A percentile compares a stretch with the other conserved stretches of the same genome.
These are phyloP conservation scores for Ceraceosorus guamensis DNA, from an alignment of 1,284 basidiomycete genomes.

Conservation along the genomic window DNA sequence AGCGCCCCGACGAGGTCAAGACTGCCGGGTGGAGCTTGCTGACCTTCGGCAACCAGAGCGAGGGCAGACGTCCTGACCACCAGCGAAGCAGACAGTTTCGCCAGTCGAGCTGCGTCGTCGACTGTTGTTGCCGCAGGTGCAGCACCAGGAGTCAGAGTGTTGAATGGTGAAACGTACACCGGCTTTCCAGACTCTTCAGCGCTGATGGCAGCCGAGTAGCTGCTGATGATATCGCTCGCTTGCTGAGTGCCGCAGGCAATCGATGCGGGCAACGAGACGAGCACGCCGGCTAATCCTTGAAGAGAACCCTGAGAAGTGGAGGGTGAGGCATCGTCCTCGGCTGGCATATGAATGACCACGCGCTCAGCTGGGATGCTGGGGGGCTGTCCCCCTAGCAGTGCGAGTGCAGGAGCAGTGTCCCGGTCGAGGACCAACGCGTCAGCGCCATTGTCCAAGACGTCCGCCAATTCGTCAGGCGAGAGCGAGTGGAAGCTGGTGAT, in stretches of 20 bases:
- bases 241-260: slow-evolving; percentile 17
- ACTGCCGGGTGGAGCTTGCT: slow-evolving; percentile 16
- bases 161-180: slow-evolving; percentile 26
- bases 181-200: slow-evolving; percentile 34
- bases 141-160: slow-evolving; percentile 7
- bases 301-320: slow-evolving; percentile 19
- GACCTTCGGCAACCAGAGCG: slow-evolving; percentile 11
- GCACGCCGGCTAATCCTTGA: slow-evolving; percentile 23
- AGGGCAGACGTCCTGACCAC: slow-evolving; percentile 31
- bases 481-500: slow-evolving; percentile 1
- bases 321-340: slow-evolving; percentile 17
- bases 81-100: slow-evolving; percentile 23
- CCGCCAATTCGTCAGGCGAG: slow-evolving; percentile 22
- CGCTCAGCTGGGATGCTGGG: slow-evolving; percentile 17
- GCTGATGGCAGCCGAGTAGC: slow-evolving; percentile 22
- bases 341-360: slow-evolving; percentile 21
- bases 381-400: slow-evolving; percentile 18
- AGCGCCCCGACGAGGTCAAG: slow-evolving; percentile 41
- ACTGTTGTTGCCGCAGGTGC: slow-evolving; percentile 11
- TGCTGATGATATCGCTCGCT: slow-evolving; percentile 19
- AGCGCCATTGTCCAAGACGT: slow-evolving; percentile 35
- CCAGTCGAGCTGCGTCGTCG: slow-evolving; percentile 21
- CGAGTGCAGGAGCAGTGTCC: slow-evolving; percentile 18
- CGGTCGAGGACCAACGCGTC: slow-evolving; percentile 27
- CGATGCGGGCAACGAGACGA: slow-evolving; percentile 21